Conservation (phyloP, 805 yeast species). For the Metschnikowia borealis region DNA sequence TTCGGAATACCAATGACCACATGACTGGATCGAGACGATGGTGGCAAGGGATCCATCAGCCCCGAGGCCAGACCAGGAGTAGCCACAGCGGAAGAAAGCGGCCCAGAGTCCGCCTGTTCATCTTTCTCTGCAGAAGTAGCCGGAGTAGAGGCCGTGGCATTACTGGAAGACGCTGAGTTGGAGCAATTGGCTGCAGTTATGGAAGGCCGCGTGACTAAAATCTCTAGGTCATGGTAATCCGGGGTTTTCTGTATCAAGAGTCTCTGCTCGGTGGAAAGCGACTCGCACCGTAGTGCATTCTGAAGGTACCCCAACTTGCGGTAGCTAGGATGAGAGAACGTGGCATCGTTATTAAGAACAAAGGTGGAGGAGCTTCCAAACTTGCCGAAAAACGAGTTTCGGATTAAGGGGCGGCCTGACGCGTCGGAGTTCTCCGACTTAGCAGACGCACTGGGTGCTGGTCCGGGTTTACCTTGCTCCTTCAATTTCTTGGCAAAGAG, state of each 20-base stretch:
- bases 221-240: slow-evolving; percentile 28
- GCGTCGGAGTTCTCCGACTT: slow-evolving; percentile 2
- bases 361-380: slow-evolving; percentile 23
- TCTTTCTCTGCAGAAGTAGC: slow-evolving; percentile 19
- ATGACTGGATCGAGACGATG: slow-evolving; percentile 28
- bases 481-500: slow-evolving; percentile 32
- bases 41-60: slow-evolving; percentile 19
- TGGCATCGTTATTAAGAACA: slow-evolving; percentile 6
- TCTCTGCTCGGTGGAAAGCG: slow-evolving; percentile 33
- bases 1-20: slow-evolving; percentile 40
- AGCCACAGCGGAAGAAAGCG: slow-evolving; percentile 29
- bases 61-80: slow-evolving; percentile 7
- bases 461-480: slow-evolving; percentile 24
- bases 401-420: slow-evolving; percentile 25
- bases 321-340: slow-evolving; percentile 1
- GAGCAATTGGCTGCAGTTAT: background rate
- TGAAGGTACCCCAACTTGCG: slow-evolving; percentile 16
- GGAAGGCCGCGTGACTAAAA: slow-evolving; percentile 36
- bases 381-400: slow-evolving; percentile 40
- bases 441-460: background rate
- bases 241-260: slow-evolving; percentile 26
- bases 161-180: background rate
- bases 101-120: slow-evolving; percentile 24
- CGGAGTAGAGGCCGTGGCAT: slow-evolving; percentile 12
- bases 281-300: slow-evolving; percentile 31